A percentile compares a stretch with the other conserved stretches of the same genome.
These are phyloP conservation scores for Heritiera fomes DNA, from an alignment of 345 rosid species.

Conservation along the genomic window DNA sequence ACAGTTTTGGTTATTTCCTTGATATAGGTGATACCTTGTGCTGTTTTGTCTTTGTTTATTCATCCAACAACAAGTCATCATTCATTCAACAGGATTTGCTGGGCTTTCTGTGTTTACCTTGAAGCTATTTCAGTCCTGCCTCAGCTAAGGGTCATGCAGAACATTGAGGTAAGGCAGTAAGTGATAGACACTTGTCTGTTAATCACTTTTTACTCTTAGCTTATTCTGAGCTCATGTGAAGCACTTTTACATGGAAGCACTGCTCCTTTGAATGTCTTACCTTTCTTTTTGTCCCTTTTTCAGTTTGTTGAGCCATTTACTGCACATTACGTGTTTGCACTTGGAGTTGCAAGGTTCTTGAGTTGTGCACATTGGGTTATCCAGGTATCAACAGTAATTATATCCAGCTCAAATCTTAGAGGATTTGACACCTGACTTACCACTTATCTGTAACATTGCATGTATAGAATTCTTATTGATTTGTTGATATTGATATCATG, in stretches of 20 bases:
- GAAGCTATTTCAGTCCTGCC: slow-evolving; percentile 92
- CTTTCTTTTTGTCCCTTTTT: slow-evolving; percentile 13
- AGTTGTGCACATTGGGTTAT: slow-evolving; percentile 96
- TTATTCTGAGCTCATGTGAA: background rate
- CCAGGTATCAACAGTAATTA: slow-evolving; percentile 50
- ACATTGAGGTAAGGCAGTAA: slow-evolving; percentile 64
- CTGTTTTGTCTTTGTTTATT: slow-evolving; percentile 52
- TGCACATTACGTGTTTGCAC: slow-evolving; percentile 83
- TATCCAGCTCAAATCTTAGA: background rate
- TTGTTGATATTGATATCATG: background rate
- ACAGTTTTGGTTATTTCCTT: background rate
- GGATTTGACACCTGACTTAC: background rate
- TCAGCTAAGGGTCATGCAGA: slow-evolving; percentile 89
- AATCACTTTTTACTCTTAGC: background rate
- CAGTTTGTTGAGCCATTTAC: slow-evolving; percentile 82
- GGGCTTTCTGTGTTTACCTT: slow-evolving; percentile 93
- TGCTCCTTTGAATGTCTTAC: background rate
- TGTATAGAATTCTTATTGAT: background rate
- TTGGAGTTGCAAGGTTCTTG: slow-evolving; percentile 90
- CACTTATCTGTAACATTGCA: background rate
- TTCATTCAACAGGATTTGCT: slow-evolving; percentile 59
- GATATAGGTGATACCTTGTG: slow-evolving; percentile 74
- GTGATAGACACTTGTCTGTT: background rate
- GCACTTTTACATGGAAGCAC: background rate
- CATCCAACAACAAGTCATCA: slow-evolving; percentile 84